Conservation (phyloP, 495 filamentous ascomycete species). For the Annulohypoxylon stygium region DNA sequence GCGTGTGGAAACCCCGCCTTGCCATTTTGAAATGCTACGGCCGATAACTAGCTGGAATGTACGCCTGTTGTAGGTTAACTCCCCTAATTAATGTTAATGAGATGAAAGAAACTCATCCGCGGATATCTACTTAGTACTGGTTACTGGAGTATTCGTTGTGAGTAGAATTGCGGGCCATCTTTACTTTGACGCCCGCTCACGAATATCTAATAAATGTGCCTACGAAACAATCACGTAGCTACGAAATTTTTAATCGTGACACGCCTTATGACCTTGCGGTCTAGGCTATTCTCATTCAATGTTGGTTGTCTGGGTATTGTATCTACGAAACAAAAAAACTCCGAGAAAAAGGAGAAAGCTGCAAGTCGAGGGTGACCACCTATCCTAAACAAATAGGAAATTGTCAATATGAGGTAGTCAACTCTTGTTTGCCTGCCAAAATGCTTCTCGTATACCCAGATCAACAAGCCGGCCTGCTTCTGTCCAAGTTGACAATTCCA, state of each 20-base stretch:
- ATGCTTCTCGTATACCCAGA: not conserved
- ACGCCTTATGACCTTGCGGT: constrained; percentile 25
- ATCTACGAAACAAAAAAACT: constrained; percentile 38
- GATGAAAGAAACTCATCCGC: not conserved
- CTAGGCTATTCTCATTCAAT: constrained; percentile 8
- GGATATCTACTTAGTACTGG: not conserved
- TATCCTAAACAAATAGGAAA: constrained; percentile 2
- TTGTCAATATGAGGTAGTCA: not conserved
- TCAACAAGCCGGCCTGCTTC: not conserved
- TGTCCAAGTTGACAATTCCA: constrained; percentile 15
- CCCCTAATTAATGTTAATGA: not conserved
- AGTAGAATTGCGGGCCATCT: not conserved
- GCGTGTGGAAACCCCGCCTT: constrained; percentile 6
- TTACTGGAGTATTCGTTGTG: not conserved
- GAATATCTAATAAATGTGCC: not conserved
- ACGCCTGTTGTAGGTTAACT: not conserved
- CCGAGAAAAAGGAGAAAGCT: constrained; percentile 21
- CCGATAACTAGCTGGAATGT: not conserved
- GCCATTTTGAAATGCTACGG: constrained; percentile 2
- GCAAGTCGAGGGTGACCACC: not conserved
- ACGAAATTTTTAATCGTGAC: not conserved
- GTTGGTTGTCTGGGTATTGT: constrained; percentile 40
- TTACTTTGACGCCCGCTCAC: not conserved
- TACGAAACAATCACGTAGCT: not conserved
- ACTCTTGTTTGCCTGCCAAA: not conserved